phyloP scores from a whole-genome alignment of 805 yeast genomes.

The Blastobotrys terrestris region DNA sequence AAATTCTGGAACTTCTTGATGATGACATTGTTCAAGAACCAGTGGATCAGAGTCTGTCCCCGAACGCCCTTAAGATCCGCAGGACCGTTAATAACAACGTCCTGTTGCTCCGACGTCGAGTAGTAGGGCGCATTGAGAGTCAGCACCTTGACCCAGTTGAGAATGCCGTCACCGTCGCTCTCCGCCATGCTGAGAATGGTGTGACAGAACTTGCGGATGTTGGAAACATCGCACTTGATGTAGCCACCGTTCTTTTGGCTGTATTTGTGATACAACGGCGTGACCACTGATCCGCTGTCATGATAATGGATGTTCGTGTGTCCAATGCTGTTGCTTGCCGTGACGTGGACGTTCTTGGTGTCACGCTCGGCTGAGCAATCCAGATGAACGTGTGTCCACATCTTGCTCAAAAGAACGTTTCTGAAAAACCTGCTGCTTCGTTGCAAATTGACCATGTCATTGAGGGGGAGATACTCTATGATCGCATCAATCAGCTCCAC shows the following conservation, averaged over 20 bases:
- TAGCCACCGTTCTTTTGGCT: background rate
- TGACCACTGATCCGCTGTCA: background rate
- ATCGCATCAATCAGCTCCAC: conserved; percentile 1
- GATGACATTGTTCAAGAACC: background rate
- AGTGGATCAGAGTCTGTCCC: background rate
- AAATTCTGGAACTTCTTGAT: background rate
- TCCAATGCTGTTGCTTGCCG: background rate
- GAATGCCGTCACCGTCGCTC: background rate
- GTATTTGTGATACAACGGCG: background rate
- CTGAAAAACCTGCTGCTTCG: background rate
- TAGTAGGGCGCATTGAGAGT: background rate
- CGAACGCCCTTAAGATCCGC: background rate
- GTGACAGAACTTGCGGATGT: background rate
- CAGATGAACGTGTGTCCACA: conserved; percentile 1
- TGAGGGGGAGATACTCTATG: background rate
- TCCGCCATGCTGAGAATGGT: background rate
- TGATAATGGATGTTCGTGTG: background rate
- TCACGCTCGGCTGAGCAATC: background rate
- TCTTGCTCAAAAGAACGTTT: background rate
- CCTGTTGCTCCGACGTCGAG: background rate
- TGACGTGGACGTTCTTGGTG: background rate
- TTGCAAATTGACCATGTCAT: conserved; percentile 2
- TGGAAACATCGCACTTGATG: background rate
- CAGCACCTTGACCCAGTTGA: conserved; percentile 1
- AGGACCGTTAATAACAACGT: background rate